These are phyloP conservation scores for Hymenoscyphus fructigenus DNA, from an alignment of 2,329 filamentous ascomycete species.

Conservation along the genomic window DNA sequence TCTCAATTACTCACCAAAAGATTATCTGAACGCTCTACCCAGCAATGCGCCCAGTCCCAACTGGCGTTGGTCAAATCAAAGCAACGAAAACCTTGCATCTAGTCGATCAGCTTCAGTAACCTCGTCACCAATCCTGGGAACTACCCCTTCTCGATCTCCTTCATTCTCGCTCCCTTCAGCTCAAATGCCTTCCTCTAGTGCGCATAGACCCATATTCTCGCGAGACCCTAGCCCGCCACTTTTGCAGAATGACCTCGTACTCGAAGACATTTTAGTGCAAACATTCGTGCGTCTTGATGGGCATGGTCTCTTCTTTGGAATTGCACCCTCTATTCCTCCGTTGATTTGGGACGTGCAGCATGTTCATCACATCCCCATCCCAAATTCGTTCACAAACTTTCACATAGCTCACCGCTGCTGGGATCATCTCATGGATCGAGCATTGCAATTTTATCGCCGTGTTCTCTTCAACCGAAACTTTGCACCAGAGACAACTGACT, in stretches of 20 bases:
- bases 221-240: slow-evolving; percentile 23
- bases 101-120: slow-evolving; percentile 4
- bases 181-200: slow-evolving; percentile 16
- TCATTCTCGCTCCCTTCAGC: slow-evolving; percentile 16
- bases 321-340: slow-evolving; percentile 30
- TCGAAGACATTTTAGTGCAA: slow-evolving; percentile 34
- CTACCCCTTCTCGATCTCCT: slow-evolving; percentile 9
- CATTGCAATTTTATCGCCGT: slow-evolving; percentile 31
- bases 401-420: slow-evolving; percentile 30
- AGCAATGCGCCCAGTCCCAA: slow-evolving; percentile 10
- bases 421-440: slow-evolving; percentile 35
- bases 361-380: slow-evolving; percentile 30
- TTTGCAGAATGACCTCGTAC: slow-evolving; percentile 28
- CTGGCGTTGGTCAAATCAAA: slow-evolving; percentile 3
- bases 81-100: neutral
- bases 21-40: slow-evolving; percentile 14
- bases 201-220: slow-evolving; percentile 25
- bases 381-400: slow-evolving; percentile 28
- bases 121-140: slow-evolving; percentile 8
- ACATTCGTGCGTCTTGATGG: slow-evolving; percentile 32
- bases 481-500: slow-evolving; percentile 20
- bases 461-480: slow-evolving; percentile 28
- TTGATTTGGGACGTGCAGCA: slow-evolving; percentile 34
- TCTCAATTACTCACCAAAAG: slow-evolving; percentile 6
- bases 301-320: slow-evolving; percentile 31